Evolutionary conservation across 73 alveolate species (phyloP).

Genomic region (Paramecium pentaurelia): DNA sequence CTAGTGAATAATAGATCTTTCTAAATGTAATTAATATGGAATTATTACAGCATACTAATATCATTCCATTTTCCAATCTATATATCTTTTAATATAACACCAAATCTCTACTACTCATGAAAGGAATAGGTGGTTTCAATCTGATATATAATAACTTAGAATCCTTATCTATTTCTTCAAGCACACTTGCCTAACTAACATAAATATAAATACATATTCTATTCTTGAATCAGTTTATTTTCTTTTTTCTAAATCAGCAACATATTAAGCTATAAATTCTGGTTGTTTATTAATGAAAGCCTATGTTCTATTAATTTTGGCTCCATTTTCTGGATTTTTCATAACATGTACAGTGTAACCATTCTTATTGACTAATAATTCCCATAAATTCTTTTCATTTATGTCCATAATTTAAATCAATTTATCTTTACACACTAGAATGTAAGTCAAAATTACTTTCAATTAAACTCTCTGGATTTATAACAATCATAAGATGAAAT

Average conservation of each 20-base stretch:
- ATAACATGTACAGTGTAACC: not conserved
- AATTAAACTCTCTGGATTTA: not conserved
- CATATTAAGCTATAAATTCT: not conserved
- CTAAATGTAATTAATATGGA: not conserved
- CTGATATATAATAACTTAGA: not conserved
- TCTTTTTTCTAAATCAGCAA: conserved; percentile 14
- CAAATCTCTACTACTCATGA: conserved; percentile 15
- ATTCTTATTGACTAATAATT: not conserved
- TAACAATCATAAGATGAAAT: not conserved
- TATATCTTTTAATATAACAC: not conserved
- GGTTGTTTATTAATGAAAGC: not conserved
- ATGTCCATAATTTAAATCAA: not conserved
- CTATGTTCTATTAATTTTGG: not conserved
- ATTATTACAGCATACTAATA: not conserved
- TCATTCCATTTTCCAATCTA: conserved; percentile 2
- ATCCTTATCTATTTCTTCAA: not conserved
- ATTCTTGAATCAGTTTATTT: not conserved
- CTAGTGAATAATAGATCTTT: not conserved
- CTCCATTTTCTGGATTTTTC: conserved; percentile 27
- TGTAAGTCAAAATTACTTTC: not conserved
- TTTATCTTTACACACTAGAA: not conserved
- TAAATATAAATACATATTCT: not conserved
- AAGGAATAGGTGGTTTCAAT: conserved; percentile 1
- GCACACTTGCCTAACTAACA: not conserved
- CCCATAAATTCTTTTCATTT: conserved; percentile 33